These are phyloP conservation scores for Fraxinus xanthoxyloides DNA, from an alignment of 305 asterid genomes.

Conservation along the genomic window DNA sequence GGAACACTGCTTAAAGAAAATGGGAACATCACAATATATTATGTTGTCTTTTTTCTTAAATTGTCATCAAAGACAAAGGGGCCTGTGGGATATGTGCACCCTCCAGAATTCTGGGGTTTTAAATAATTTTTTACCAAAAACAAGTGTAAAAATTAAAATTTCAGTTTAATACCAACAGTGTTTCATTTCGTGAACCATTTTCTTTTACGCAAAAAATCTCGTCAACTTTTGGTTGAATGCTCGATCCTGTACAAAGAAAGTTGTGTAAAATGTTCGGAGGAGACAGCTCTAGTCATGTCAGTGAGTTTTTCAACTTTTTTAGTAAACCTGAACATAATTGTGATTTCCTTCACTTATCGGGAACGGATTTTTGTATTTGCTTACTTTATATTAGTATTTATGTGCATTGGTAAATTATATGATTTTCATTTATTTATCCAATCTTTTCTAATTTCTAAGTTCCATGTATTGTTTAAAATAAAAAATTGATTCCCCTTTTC, in stretches of 20 bases:
- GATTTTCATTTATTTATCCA: not conserved
- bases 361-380: not conserved
- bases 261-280: not conserved
- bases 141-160: no score
- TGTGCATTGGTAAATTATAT: not conserved
- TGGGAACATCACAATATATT: not conserved
- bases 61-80: not conserved
- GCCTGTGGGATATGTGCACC: not conserved
- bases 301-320: not conserved
- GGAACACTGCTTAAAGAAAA: not conserved
- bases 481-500: not conserved
- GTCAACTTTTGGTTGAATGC: not conserved
- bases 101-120: not conserved
- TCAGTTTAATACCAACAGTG: no score
- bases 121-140: no score
- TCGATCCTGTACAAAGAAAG: not conserved
- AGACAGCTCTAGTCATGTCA: not conserved
- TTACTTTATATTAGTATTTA: not conserved
- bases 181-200: no score
- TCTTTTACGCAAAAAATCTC: not conserved
- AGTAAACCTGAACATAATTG: not conserved
- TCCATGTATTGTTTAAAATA: not conserved
- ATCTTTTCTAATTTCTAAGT: not conserved
- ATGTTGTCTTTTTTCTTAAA: not conserved
- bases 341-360: not conserved